Conservation (phyloP, 768 basidiomycete species). For the Flagelloscypha sp. region DNA sequence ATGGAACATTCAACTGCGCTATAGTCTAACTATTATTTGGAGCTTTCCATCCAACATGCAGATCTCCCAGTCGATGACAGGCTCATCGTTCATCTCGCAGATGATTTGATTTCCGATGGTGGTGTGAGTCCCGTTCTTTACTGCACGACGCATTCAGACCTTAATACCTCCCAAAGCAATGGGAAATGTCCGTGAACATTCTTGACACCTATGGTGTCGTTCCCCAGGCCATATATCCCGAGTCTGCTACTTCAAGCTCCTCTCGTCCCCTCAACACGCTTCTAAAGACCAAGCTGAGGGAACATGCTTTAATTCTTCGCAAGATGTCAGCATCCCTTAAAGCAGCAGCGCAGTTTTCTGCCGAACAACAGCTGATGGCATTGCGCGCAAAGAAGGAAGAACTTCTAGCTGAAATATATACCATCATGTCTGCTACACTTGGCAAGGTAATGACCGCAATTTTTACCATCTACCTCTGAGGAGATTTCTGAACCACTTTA, state of each 20-base stretch:
- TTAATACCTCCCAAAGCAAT: too few relatives aligned
- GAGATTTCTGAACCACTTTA: too few relatives aligned
- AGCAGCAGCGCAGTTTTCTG: conserved; percentile 32
- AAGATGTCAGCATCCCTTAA: conserved; percentile 46
- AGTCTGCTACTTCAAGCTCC: conserved; percentile 74
- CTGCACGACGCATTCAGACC: neutral
- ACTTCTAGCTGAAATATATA: conserved; percentile 78
- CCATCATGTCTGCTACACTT: conserved; percentile 74
- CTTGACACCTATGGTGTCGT: conserved; percentile 77
- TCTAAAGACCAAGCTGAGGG: conserved; percentile 85
- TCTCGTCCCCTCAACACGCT: conserved; percentile 68
- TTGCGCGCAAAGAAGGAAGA: conserved; percentile 80
- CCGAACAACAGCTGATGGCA: conserved; percentile 38
- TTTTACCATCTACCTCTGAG: too few relatives aligned
- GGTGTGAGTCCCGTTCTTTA: conserved; percentile 35
- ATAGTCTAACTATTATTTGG: conserved; percentile 86
- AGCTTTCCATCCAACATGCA: conserved; percentile 74
- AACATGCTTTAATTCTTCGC: conserved; percentile 81
- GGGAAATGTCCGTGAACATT: conserved; percentile 33
- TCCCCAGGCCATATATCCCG: conserved; percentile 75
- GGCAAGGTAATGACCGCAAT: too few relatives aligned
- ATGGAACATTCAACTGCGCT: too few relatives aligned
- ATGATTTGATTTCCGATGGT: conserved; percentile 79
- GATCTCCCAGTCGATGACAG: conserved; percentile 78
- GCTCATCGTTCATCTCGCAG: conserved; percentile 66